These are phyloP conservation scores for Tetrapisispora iriomotensis DNA, from an alignment of 805 yeast genomes.

Conservation along the genomic window DNA sequence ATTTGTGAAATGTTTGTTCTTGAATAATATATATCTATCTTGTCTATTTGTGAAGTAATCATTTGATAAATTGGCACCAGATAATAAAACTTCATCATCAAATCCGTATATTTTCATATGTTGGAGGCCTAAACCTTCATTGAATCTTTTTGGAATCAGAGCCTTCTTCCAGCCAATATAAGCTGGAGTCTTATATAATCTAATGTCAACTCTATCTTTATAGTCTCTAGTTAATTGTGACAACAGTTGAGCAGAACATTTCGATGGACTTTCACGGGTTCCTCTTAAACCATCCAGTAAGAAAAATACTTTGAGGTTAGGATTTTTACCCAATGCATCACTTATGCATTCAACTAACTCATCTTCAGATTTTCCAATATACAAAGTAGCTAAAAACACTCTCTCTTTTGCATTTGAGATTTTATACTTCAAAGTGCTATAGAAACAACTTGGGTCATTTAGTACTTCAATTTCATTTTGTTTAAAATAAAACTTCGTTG, in stretches of 20 bases:
- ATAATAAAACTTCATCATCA: conserved; percentile 77
- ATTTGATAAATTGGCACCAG: conserved; percentile 84
- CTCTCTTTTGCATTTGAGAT: conserved; percentile 53
- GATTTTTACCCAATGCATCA: conserved; percentile 48
- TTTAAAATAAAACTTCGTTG: conserved; percentile 44
- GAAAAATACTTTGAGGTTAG: conserved; percentile 56
- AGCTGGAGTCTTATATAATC: conserved; percentile 87
- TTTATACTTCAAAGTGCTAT: conserved; percentile 49
- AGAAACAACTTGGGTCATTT: conserved; percentile 62
- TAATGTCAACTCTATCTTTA: conserved; percentile 55
- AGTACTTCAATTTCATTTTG: conserved; percentile 52
- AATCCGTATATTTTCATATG: conserved; percentile 97
- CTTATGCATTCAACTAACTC: conserved; percentile 61
- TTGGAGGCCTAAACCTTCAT: conserved; percentile 87
- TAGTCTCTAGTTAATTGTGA: conserved; percentile 59
- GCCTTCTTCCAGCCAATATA: conserved; percentile 55
- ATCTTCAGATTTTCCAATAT: conserved; percentile 72
- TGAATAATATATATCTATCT: conserved; percentile 78
- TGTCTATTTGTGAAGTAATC: conserved; percentile 94
- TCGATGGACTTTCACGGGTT: conserved; percentile 80
- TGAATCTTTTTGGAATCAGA: conserved; percentile 70
- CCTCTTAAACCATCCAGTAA: conserved; percentile 85
- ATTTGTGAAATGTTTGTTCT: conserved; percentile 46
- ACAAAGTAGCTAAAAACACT: conserved; percentile 74
- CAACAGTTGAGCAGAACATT: conserved; percentile 68